A percentile compares a stretch with the other conserved stretches of the same genome.
phyloP scores from a whole-genome alignment of 2,329 filamentous ascomycete species.

The Bipolaris bicolor region DNA sequence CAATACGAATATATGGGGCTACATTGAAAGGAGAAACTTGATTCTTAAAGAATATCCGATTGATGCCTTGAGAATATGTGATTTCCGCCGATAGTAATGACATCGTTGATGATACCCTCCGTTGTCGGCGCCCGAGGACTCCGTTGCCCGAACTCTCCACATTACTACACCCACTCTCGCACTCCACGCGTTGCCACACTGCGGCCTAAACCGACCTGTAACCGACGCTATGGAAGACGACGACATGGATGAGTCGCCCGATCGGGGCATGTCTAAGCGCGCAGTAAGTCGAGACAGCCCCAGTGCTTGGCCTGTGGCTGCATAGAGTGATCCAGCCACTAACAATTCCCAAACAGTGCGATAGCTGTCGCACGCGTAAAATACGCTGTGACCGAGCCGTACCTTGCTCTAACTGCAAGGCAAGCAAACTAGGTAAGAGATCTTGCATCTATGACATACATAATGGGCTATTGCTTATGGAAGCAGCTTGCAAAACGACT shows the following conservation, averaged over 20 bases:
- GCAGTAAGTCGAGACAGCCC: constrained; percentile 29
- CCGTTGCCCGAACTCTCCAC: constrained; percentile 19
- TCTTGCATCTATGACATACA: neutral
- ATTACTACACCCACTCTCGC: constrained; percentile 15
- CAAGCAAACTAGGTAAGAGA: constrained; percentile 44
- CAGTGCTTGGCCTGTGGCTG: neutral
- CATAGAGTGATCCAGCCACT: constrained; percentile 1
- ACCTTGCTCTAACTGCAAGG: constrained; percentile 48
- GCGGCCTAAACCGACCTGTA: constrained; percentile 18
- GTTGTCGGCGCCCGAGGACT: constrained; percentile 24
- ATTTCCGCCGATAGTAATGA: constrained; percentile 17
- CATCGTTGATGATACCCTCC: constrained; percentile 14
- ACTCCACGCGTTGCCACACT: constrained; percentile 22
- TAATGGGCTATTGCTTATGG: constrained; percentile 13
- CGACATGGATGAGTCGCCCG: constrained; percentile 38
- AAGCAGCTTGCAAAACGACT: constrained; percentile 43
- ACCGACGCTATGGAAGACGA: constrained; percentile 35
- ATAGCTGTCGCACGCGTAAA: constrained; percentile 44
- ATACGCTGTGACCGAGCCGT: constrained; percentile 43
- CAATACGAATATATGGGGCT: neutral
- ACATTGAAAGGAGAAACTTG: neutral
- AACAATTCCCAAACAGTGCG: constrained; percentile 34
- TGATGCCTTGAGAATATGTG: neutral
- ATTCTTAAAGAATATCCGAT: neutral
- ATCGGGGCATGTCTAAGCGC: constrained; percentile 38